These are phyloP conservation scores for Entophlyctis helioformis DNA, from an alignment of 192 early-diverging fungal genomes.

Conservation along the genomic window DNA sequence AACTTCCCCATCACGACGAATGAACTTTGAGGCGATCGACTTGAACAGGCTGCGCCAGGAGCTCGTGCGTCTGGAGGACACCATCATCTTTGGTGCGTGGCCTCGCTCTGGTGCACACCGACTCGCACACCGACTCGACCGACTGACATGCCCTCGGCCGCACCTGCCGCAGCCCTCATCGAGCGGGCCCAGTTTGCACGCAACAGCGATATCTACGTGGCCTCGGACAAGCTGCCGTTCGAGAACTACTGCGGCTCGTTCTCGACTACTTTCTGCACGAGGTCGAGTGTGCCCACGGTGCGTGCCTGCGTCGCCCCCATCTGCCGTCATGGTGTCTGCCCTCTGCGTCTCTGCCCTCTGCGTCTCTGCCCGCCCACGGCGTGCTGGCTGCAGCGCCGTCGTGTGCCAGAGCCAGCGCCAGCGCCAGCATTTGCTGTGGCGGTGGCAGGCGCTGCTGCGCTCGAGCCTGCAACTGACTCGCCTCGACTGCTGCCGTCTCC, in stretches of 20 bases:
- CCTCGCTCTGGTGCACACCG: not conserved
- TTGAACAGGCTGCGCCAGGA: slow-evolving; percentile 30
- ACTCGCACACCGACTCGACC: not conserved
- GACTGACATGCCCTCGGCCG: not conserved
- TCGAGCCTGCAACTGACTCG: too few relatives aligned
- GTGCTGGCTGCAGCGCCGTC: too few relatives aligned
- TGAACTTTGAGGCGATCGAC: too few relatives aligned
- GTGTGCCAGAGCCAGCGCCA: too few relatives aligned
- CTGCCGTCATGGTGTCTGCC: not conserved
- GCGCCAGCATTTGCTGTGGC: too few relatives aligned
- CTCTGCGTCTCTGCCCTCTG: not conserved
- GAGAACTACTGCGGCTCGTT: slow-evolving; percentile 64
- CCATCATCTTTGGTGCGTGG: slow-evolving; percentile 71
- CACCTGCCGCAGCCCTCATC: slow-evolving; percentile 60
- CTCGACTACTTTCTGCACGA: slow-evolving; percentile 85
- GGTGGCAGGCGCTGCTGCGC: too few relatives aligned
- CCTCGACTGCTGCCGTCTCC: too few relatives aligned
- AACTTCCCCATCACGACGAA: too few relatives aligned
- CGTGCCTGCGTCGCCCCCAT: slow-evolving; percentile 1
- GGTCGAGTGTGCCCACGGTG: slow-evolving; percentile 85
- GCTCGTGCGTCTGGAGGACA: slow-evolving; percentile 90
- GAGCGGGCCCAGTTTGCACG: slow-evolving; percentile 85
- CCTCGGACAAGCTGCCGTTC: slow-evolving; percentile 53
- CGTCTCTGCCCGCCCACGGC: too few relatives aligned
- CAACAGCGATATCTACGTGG: slow-evolving; percentile 71